These are phyloP conservation scores for Gossypium rotundifolium DNA, from an alignment of 345 rosid species.

Conservation along the genomic window DNA sequence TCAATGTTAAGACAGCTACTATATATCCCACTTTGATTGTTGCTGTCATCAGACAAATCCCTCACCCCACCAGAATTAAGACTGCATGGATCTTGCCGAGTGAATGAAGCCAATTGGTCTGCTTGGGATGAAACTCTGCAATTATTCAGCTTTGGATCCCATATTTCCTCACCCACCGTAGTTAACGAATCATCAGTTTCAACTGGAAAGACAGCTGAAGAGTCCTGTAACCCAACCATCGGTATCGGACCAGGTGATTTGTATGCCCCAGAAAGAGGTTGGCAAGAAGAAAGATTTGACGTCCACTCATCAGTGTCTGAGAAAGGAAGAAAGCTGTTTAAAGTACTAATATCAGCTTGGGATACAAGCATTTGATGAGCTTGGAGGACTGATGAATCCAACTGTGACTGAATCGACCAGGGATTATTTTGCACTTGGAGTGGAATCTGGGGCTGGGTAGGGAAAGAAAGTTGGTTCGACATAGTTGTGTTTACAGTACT, in stretches of 20 bases:
- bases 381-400: constrained; percentile 26
- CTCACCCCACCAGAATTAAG: constrained; percentile 34
- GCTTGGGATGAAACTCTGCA: constrained; percentile 39
- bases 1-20: constrained; percentile 55
- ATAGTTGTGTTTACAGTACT: constrained; percentile 22
- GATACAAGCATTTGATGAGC: constrained; percentile 40
- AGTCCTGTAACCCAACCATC: constrained; percentile 52
- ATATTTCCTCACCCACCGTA: constrained; percentile 45
- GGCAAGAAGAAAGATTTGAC: constrained; percentile 39
- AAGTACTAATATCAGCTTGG: constrained; percentile 35
- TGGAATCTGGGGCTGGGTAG: constrained; percentile 39
- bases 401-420: constrained; percentile 34
- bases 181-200: constrained; percentile 43
- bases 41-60: constrained; percentile 60
- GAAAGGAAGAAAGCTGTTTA: constrained; percentile 46
- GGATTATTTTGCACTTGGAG: constrained; percentile 33
- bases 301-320: constrained; percentile 63
- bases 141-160: constrained; percentile 69
- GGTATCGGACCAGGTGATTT: constrained; percentile 43
- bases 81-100: constrained; percentile 51
- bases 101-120: constrained; percentile 52
- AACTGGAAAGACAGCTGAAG: constrained; percentile 34
- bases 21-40: constrained; percentile 55
- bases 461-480: constrained; percentile 23
- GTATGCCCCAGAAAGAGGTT: constrained; percentile 40